Conservation (phyloP, 2,329 filamentous ascomycete genomes). For the Pseudohalonectria lignicola region DNA sequence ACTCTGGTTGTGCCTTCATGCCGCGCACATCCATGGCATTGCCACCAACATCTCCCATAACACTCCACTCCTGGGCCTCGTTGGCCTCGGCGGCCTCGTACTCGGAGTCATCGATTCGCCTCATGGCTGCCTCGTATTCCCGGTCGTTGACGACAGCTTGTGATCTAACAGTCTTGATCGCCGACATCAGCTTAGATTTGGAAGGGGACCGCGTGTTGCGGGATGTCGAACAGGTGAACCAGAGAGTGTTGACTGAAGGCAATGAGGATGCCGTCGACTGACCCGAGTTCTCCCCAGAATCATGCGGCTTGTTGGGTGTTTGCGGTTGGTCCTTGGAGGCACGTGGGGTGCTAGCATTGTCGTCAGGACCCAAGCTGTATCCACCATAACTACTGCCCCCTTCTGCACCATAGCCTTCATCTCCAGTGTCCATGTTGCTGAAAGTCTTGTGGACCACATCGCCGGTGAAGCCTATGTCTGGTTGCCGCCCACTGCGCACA, state of each 20-base stretch:
- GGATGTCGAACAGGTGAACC: conserved; percentile 26
- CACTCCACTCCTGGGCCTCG: conserved; percentile 9
- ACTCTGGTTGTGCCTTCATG: background rate
- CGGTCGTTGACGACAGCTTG: conserved; percentile 15
- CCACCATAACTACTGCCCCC: background rate
- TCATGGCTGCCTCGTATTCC: conserved; percentile 33
- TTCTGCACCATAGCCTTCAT: background rate
- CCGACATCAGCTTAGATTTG: conserved; percentile 13
- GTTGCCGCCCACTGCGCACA: conserved; percentile 36
- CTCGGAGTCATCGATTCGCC: conserved; percentile 22
- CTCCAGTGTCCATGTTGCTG: conserved; percentile 2
- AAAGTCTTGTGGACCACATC: conserved; percentile 20
- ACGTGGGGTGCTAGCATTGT: too few species aligned
- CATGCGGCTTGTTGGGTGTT: conserved; percentile 2
- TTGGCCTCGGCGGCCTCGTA: conserved; percentile 15
- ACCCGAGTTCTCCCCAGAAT: background rate
- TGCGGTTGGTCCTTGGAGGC: background rate
- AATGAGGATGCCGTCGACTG: conserved; percentile 9
- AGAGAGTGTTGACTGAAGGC: conserved; percentile 26
- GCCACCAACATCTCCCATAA: too few species aligned
- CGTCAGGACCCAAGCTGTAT: too few species aligned
- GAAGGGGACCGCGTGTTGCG: conserved; percentile 22
- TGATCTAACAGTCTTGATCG: conserved; percentile 14
- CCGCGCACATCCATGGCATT: too few species aligned
- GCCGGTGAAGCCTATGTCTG: conserved; percentile 27